A percentile compares a stretch with the other conserved stretches of the same genome.
Conservation (phyloP, 2,329 filamentous ascomycete species). For the Aspergillus ustus region DNA sequence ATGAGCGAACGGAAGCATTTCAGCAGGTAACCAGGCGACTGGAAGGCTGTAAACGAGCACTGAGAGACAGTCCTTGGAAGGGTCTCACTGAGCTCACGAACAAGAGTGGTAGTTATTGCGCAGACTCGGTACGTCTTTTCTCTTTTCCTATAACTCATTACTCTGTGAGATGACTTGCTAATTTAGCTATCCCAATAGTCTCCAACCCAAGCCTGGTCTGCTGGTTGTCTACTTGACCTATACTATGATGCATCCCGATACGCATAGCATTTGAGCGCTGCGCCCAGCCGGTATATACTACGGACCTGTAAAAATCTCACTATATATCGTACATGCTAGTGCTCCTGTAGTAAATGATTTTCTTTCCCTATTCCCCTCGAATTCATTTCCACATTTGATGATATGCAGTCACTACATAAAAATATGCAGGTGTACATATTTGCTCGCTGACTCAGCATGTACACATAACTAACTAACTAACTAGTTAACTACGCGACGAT, state of each 20-base stretch:
- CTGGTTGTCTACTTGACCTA: constrained; percentile 89
- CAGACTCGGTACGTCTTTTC: constrained; percentile 73
- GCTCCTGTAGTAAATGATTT: background rate
- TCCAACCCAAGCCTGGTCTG: constrained; percentile 95
- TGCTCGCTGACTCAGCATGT: constrained; percentile 22
- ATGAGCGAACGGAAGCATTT: constrained; percentile 83
- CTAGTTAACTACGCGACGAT: constrained; percentile 15
- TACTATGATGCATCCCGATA: constrained; percentile 82
- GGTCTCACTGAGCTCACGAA: constrained; percentile 93
- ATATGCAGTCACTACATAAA: background rate
- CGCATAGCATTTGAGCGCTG: constrained; percentile 10
- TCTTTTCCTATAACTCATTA: background rate
- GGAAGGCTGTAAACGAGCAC: constrained; percentile 81
- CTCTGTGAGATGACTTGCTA: constrained; percentile 15
- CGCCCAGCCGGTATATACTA: constrained; percentile 4
- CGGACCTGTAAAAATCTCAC: background rate
- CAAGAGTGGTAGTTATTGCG: constrained; percentile 80
- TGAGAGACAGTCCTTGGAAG: constrained; percentile 81
- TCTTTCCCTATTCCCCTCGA: no score
- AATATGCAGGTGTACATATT: background rate
- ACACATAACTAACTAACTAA: no score
- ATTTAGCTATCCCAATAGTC: constrained; percentile 58
- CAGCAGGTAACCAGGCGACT: constrained; percentile 90
- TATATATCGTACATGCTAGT: background rate
- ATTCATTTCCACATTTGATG: background rate